Evolutionary conservation across 352 stramenopile genomes (phyloP).

Genomic region (Pythium rhizo-oryzae): DNA sequence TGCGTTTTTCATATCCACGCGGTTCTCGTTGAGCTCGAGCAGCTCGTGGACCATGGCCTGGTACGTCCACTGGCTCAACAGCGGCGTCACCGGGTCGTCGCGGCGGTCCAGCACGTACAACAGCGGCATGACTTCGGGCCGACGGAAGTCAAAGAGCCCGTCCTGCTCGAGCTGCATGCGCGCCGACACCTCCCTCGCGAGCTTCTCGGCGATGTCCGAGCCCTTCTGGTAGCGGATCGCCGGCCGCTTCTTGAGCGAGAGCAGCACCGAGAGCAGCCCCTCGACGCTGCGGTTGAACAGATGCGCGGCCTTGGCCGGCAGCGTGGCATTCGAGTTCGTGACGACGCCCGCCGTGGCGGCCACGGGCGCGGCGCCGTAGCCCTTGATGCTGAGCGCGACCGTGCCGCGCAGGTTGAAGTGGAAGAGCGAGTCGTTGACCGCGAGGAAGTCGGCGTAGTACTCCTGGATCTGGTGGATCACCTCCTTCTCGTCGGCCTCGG

Average conservation of each 20-base stretch:
- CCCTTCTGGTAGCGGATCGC: slow-evolving; percentile 96
- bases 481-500: slow-evolving; percentile 95
- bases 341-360: slow-evolving; percentile 56
- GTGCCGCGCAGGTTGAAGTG: slow-evolving; percentile 93
- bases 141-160: slow-evolving; percentile 98
- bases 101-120: slow-evolving; percentile 97
- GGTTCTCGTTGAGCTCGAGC: slow-evolving; percentile 97
- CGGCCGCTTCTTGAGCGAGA: slow-evolving; percentile 96
- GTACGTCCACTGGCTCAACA: slow-evolving; percentile 98
- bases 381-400: slow-evolving; percentile 54
- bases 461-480: slow-evolving; percentile 96
- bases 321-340: slow-evolving; percentile 32
- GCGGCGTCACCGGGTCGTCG: slow-evolving; percentile 98
- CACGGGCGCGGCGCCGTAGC: slow-evolving; percentile 24
- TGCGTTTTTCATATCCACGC: slow-evolving; percentile 94
- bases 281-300: slow-evolving; percentile 94
- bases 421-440: slow-evolving; percentile 98
- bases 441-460: slow-evolving; percentile 99
- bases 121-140: slow-evolving; percentile 77
- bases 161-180: slow-evolving; percentile 94
- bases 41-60: slow-evolving; percentile 99
- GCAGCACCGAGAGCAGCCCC: slow-evolving; percentile 93
- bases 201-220: slow-evolving; percentile 91
- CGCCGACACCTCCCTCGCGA: slow-evolving; percentile 94
- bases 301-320: slow-evolving; percentile 44